Percentiles rank a stretch among this genome's conserved stretches.
Evolutionary conservation across 495 filamentous ascomycete genomes (phyloP).

Genomic region (Tuber magnatum): DNA sequence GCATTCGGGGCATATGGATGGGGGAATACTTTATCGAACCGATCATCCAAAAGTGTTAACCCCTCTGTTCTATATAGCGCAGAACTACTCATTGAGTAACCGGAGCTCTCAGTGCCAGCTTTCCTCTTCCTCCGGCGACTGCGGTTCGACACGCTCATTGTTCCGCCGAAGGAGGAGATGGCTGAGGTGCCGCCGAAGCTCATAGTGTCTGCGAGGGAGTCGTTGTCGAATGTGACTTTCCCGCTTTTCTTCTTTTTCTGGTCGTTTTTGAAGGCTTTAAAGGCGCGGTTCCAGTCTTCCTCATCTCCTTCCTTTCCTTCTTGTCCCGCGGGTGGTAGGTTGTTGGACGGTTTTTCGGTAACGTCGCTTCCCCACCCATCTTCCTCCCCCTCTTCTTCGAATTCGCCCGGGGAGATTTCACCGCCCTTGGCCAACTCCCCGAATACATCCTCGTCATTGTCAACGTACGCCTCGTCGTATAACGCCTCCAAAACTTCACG

Average conservation of each 20-base stretch:
- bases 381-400: conserved; percentile 58
- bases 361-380: conserved; percentile 92
- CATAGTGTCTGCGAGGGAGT: conserved; percentile 39
- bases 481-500: conserved; percentile 89
- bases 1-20: neutral
- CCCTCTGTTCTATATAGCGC: conserved; percentile 82
- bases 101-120: conserved; percentile 79
- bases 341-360: conserved; percentile 63
- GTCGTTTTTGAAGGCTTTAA: conserved; percentile 80
- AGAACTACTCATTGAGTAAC: conserved; percentile 95
- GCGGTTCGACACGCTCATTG: conserved; percentile 30
- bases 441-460: conserved; percentile 80
- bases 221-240: conserved; percentile 14
- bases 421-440: conserved; percentile 65
- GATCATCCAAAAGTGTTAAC: conserved; percentile 72
- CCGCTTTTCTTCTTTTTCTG: conserved; percentile 46
- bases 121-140: conserved; percentile 67
- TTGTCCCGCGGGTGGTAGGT: conserved; percentile 6
- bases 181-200: conserved; percentile 36
- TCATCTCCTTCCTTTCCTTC: conserved; percentile 42
- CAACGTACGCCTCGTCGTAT: conserved; percentile 93
- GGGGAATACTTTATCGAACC: conserved; percentile 62
- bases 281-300: conserved; percentile 79
- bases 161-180: conserved; percentile 47
- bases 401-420: conserved; percentile 63